phyloP scores from a whole-genome alignment of 441 rosid species.

The Hura crepitans region DNA sequence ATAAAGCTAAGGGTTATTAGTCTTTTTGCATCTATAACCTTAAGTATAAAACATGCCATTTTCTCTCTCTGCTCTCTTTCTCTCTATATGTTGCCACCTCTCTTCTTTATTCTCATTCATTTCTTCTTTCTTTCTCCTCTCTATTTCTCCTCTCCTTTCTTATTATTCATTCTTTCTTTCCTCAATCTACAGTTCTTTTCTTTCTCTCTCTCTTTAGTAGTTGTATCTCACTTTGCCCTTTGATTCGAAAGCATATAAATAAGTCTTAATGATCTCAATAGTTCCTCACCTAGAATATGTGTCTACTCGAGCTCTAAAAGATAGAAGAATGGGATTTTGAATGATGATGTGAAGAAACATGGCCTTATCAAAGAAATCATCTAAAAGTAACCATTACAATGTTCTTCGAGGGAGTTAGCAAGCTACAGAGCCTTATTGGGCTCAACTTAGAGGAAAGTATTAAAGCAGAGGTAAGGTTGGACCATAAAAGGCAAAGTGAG shows the following conservation, averaged over 20 bases:
- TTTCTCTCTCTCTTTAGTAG: too few relatives aligned
- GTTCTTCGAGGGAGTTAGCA: conserved; percentile 90
- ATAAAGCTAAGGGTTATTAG: too few relatives aligned
- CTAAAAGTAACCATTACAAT: conserved; percentile 66
- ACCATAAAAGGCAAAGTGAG: conserved; percentile 77
- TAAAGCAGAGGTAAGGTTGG: conserved; percentile 77
- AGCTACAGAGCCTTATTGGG: conserved; percentile 83
- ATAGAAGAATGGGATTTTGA: conserved; percentile 67
- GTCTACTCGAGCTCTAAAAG: conserved; percentile 67
- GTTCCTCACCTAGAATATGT: conserved; percentile 82
- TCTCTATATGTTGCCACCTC: too few relatives aligned
- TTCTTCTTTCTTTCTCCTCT: too few relatives aligned
- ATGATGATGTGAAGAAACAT: conserved; percentile 72
- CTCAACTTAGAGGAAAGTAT: conserved; percentile 57
- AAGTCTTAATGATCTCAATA: conserved; percentile 53
- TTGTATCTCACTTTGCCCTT: too few relatives aligned
- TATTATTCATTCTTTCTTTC: too few relatives aligned
- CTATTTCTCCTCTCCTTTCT: too few relatives aligned
- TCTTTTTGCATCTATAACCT: too few relatives aligned
- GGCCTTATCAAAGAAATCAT: conserved; percentile 65
- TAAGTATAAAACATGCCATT: too few relatives aligned
- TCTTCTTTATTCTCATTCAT: too few relatives aligned
- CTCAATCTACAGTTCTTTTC: too few relatives aligned
- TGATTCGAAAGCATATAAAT: conserved; percentile 52
- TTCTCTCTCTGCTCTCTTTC: too few relatives aligned